Percentiles rank a stretch among this genome's conserved stretches.
Conservation (phyloP, 1,284 basidiomycete genomes). For the Apiotrichum sp. region DNA sequence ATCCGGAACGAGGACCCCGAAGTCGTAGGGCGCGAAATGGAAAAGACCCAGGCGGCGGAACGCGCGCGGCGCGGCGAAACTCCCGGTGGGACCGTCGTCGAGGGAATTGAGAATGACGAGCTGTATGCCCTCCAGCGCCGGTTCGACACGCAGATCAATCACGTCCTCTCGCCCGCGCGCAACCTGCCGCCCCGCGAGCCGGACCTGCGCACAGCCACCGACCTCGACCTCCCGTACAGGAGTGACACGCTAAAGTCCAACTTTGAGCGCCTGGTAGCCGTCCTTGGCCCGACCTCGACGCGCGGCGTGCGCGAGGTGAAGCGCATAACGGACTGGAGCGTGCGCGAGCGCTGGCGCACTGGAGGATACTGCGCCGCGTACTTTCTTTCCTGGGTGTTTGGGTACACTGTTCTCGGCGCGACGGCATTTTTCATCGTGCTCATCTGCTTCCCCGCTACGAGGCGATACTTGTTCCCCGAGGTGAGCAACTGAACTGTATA, state of each 20-base stretch:
- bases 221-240: conserved; percentile 33
- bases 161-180: conserved; percentile 41
- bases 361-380: conserved; percentile 48
- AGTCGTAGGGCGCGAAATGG: conserved; percentile 6
- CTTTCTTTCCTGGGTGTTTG: conserved; percentile 50
- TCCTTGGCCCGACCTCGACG: conserved; percentile 50
- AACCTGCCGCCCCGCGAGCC: conserved; percentile 42
- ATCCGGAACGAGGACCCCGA: no score
- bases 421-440: conserved; percentile 47
- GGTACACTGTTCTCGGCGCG: conserved; percentile 48
- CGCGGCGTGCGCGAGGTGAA: conserved; percentile 51
- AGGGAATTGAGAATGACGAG: conserved; percentile 47
- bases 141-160: conserved; percentile 48
- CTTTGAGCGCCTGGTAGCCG: conserved; percentile 53
- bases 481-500: conserved; percentile 18
- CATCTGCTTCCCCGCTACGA: conserved; percentile 50
- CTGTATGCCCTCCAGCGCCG: conserved; percentile 45
- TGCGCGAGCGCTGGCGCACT: conserved; percentile 50
- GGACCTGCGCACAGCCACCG: conserved; percentile 19
- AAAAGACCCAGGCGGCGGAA: conserved; percentile 45
- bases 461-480: conserved; percentile 53
- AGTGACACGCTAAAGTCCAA: conserved; percentile 49
- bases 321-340: conserved; percentile 48
- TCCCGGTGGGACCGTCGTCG: conserved; percentile 42
- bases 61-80: conserved; percentile 39